These are phyloP conservation scores for Panellus pusillus DNA, from an alignment of 768 basidiomycete species.

Conservation along the genomic window DNA sequence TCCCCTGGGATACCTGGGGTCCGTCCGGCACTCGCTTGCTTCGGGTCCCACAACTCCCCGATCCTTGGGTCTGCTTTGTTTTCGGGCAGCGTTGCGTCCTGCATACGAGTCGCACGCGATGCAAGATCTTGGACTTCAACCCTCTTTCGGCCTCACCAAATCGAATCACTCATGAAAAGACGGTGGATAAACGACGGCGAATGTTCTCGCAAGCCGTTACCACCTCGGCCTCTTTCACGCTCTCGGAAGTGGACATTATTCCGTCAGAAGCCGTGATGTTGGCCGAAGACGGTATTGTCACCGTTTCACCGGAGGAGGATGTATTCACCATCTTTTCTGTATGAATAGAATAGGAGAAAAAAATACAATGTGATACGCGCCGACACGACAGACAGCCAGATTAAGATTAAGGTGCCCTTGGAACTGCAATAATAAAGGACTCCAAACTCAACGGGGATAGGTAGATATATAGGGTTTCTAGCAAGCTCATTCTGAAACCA, in stretches of 20 bases:
- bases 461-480: too few species aligned
- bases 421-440: too few species aligned
- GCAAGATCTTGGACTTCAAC: conserved; percentile 35
- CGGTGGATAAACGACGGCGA: conserved; percentile 9
- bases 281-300: conserved; percentile 34
- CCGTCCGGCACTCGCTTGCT: conserved; percentile 30
- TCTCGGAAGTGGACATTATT: conserved; percentile 13
- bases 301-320: conserved; percentile 27
- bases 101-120: conserved; percentile 23
- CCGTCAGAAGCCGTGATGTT: conserved; percentile 33
- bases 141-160: conserved; percentile 21
- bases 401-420: too few species aligned
- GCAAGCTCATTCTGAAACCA: too few species aligned
- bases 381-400: too few species aligned
- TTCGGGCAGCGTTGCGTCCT: conserved; percentile 34
- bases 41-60: conserved; percentile 24
- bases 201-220: conserved; percentile 25
- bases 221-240: conserved; percentile 29
- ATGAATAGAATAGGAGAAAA: neutral
- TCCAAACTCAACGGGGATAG: too few species aligned
- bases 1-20: conserved; percentile 35
- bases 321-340: conserved; percentile 7
- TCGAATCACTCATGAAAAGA: conserved; percentile 20
- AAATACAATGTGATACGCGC: too few species aligned
- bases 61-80: conserved; percentile 36